These are phyloP conservation scores for Globisporangium emineosum DNA, from an alignment of 352 stramenopile genomes.

Conservation along the genomic window DNA sequence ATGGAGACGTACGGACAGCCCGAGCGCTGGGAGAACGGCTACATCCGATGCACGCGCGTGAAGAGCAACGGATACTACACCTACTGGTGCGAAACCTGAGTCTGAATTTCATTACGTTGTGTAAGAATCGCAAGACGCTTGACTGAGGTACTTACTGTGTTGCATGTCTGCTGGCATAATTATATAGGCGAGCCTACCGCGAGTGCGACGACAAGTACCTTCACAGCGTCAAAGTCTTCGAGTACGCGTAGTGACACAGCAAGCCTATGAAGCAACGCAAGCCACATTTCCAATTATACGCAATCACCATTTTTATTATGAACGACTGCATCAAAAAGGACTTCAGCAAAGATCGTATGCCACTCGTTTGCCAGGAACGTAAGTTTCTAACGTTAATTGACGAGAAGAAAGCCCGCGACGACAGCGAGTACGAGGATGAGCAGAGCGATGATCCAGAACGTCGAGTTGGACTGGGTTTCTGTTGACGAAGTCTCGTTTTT, in stretches of 20 bases:
- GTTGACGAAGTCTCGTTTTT: neutral
- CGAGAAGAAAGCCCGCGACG: slow-evolving; percentile 28
- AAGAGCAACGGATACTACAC: slow-evolving; percentile 85
- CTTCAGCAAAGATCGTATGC: too few relatives aligned
- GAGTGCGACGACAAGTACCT: slow-evolving; percentile 86
- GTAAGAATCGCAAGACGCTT: neutral
- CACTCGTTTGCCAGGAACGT: neutral
- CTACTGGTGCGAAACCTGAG: slow-evolving; percentile 44
- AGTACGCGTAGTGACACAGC: slow-evolving; percentile 38
- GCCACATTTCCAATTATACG: neutral
- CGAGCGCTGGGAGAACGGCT: slow-evolving; percentile 71
- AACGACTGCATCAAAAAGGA: too few relatives aligned
- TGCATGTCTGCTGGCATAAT: neutral
- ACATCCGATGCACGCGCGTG: slow-evolving; percentile 74
- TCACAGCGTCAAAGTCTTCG: slow-evolving; percentile 74
- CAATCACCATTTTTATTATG: neutral
- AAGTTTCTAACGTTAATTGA: slow-evolving; percentile 9
- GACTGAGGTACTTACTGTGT: neutral
- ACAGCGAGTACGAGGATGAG: slow-evolving; percentile 34
- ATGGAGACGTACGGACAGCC: slow-evolving; percentile 72
- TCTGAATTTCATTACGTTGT: neutral
- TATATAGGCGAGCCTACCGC: slow-evolving; percentile 44
- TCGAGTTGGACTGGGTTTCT: slow-evolving; percentile 16
- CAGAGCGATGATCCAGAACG: slow-evolving; percentile 38
- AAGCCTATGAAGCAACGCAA: neutral